Evolutionary conservation across 2,329 filamentous ascomycete genomes (phyloP).

Genomic region (Hyphodiscus sp.): DNA sequence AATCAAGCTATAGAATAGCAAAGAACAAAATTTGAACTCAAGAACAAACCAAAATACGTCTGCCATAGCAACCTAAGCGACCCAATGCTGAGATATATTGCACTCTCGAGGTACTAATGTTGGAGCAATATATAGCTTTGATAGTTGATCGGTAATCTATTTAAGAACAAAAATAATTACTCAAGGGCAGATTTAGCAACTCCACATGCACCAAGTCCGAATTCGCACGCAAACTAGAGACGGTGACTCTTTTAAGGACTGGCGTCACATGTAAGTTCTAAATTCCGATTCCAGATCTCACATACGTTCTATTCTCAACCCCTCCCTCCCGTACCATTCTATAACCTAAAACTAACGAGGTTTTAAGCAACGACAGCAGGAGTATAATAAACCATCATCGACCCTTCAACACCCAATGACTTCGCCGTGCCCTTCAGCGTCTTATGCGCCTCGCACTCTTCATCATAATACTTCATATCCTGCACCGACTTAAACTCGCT

Average conservation of each 20-base stretch:
- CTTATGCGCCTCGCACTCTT: conserved; percentile 47
- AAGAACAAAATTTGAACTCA: neutral
- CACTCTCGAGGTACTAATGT: no score
- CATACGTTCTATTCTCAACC: neutral
- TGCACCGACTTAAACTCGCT: conserved; percentile 47
- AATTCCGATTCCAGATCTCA: neutral
- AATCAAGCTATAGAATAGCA: neutral
- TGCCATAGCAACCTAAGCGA: neutral
- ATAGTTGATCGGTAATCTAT: no score
- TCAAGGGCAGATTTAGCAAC: no score
- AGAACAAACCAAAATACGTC: neutral
- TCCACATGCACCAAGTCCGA: no score
- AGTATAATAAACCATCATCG: conserved; percentile 28
- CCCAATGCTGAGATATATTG: no score
- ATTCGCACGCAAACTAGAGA: no score
- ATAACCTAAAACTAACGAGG: neutral
- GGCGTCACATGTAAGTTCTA: no score
- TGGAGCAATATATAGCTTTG: no score
- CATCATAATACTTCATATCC: conserved; percentile 56
- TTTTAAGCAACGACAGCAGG: conserved; percentile 7
- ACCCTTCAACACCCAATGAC: conserved; percentile 15
- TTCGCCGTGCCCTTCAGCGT: conserved; percentile 33
- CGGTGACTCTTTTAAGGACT: no score
- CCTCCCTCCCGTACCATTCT: neutral
- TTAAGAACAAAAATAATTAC: no score